A percentile compares a stretch with the other conserved stretches of the same genome.
Evolutionary conservation across 2,329 filamentous ascomycete genomes (phyloP).

Genomic region (Sarocladium oryzae): DNA sequence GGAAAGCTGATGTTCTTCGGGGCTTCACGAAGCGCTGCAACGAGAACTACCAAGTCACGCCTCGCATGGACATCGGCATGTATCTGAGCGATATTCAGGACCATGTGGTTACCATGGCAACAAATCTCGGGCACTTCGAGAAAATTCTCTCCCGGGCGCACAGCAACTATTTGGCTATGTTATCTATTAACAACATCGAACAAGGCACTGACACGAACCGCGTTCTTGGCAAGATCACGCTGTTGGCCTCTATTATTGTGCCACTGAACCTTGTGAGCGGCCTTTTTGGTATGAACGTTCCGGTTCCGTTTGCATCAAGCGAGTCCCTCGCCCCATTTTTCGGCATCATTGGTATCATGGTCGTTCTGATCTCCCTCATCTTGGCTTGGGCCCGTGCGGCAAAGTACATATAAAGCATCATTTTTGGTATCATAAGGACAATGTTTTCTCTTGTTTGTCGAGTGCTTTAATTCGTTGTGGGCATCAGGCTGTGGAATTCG

Average conservation of each 20-base stretch:
- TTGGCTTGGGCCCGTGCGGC: slow-evolving; percentile 39
- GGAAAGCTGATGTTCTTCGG: slow-evolving; percentile 96
- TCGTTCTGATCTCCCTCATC: slow-evolving; percentile 42
- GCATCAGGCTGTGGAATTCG: no score
- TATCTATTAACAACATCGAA: slow-evolving; percentile 84
- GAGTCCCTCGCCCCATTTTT: slow-evolving; percentile 45
- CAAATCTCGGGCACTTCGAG: slow-evolving; percentile 89
- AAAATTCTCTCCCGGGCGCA: slow-evolving; percentile 94
- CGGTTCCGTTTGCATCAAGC: slow-evolving; percentile 56
- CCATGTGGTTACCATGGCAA: slow-evolving; percentile 99
- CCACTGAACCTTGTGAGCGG: slow-evolving; percentile 89
- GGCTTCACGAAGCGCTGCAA: slow-evolving; percentile 99
- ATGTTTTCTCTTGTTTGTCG: no score
- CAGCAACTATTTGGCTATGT: slow-evolving; percentile 91
- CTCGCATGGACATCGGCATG: slow-evolving; percentile 90
- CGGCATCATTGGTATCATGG: slow-evolving; percentile 44
- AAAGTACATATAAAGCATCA: slow-evolving; percentile 35
- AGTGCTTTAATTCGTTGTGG: no score
- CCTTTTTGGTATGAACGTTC: slow-evolving; percentile 83
- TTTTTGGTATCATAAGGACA: no score
- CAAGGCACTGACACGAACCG: slow-evolving; percentile 85
- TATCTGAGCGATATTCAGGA: slow-evolving; percentile 98
- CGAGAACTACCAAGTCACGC: slow-evolving; percentile 91
- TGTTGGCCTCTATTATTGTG: slow-evolving; percentile 91
- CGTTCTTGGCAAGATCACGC: slow-evolving; percentile 88